A percentile compares a stretch with the other conserved stretches of the same genome.
Evolutionary conservation across 345 rosid species (phyloP).

Genomic region (Theobroma cacao): DNA sequence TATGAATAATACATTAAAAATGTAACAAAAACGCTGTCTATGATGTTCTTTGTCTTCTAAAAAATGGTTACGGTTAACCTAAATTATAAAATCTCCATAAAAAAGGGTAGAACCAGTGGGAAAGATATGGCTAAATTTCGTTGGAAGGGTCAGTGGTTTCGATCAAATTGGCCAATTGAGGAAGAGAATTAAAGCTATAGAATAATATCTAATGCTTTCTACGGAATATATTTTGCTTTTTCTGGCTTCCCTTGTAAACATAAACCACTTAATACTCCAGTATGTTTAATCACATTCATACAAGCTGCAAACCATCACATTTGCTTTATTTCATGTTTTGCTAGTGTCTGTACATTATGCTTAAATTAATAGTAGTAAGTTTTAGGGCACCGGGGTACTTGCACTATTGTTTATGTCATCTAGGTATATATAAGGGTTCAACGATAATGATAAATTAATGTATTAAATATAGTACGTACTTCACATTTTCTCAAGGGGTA

Average conservation of each 20-base stretch:
- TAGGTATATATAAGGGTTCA: too few relatives aligned
- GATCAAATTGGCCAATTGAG: background rate
- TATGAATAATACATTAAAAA: too few relatives aligned
- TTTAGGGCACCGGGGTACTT: too few relatives aligned
- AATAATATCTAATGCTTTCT: slow-evolving; percentile 5
- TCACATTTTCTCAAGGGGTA: too few relatives aligned
- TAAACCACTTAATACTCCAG: background rate
- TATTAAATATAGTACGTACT: too few relatives aligned
- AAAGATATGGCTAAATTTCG: background rate
- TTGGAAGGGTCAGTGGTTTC: background rate
- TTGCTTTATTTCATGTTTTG: background rate
- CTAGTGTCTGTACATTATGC: background rate
- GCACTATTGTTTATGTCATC: too few relatives aligned
- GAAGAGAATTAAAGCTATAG: background rate
- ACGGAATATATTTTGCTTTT: background rate
- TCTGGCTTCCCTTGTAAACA: background rate
- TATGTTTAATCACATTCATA: background rate
- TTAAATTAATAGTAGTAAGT: background rate
- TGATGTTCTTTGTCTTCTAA: too few relatives aligned
- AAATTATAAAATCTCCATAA: background rate
- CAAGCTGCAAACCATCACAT: too few relatives aligned
- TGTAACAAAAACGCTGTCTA: too few relatives aligned
- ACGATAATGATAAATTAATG: background rate
- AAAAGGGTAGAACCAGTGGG: background rate
- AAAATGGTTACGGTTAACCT: too few relatives aligned